Conservation (phyloP, 495 filamentous ascomycete genomes). For the Lasiosphaeria miniovina region DNA sequence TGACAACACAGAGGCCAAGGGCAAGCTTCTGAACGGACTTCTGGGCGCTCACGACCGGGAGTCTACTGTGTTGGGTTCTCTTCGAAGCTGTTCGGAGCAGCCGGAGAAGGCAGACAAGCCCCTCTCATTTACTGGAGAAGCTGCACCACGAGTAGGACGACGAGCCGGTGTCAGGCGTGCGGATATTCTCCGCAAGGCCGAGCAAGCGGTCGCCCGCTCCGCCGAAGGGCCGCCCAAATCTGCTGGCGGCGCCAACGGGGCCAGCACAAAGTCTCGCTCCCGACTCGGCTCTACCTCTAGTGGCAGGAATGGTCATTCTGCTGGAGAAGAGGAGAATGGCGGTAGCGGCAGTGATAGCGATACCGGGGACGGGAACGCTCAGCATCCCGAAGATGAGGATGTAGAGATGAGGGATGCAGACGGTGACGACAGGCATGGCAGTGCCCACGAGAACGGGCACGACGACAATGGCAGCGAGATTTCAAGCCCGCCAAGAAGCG, state of each 20-base stretch:
- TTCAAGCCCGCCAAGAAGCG: slow-evolving; percentile 51
- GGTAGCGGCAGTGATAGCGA: slow-evolving; percentile 22
- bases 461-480: slow-evolving; percentile 33
- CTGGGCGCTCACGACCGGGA: slow-evolving; percentile 30
- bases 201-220: slow-evolving; percentile 43
- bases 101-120: slow-evolving; percentile 38
- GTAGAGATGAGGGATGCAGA: slow-evolving; percentile 24
- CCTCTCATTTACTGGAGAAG: slow-evolving; percentile 32
- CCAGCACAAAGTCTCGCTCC: slow-evolving; percentile 33
- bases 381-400: slow-evolving; percentile 4
- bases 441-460: slow-evolving; percentile 25
- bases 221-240: slow-evolving; percentile 42
- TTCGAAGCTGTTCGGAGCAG: slow-evolving; percentile 30
- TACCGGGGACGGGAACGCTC: slow-evolving; percentile 14
- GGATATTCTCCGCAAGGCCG: slow-evolving; percentile 49
- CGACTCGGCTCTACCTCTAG: slow-evolving; percentile 42
- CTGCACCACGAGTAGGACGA: slow-evolving; percentile 30
- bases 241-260: slow-evolving; percentile 9
- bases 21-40: slow-evolving; percentile 56
- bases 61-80: slow-evolving; percentile 20
- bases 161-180: slow-evolving; percentile 41
- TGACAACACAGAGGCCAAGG: slow-evolving; percentile 18
- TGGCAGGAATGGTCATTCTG: slow-evolving; percentile 29
- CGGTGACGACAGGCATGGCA: slow-evolving; percentile 18
- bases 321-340: slow-evolving; percentile 19